phyloP scores from a whole-genome alignment of 2,329 filamentous ascomycete species.

The Monilinia vaccinii-corymbosi region DNA sequence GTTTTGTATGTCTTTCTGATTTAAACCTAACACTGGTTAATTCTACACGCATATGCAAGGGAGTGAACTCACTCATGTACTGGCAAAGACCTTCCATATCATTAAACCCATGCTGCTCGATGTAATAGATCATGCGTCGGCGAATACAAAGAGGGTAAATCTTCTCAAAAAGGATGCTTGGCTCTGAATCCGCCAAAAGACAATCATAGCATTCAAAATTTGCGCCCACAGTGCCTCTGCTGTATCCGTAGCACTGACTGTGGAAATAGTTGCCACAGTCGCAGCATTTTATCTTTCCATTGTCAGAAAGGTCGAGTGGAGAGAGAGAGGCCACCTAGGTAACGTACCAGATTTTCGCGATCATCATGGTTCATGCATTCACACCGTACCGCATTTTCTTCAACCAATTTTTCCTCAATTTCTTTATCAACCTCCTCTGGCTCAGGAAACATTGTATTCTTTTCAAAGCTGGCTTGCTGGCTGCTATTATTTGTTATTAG shows the following conservation, averaged over 20 bases:
- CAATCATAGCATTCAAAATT: slow-evolving; percentile 18
- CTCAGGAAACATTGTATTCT: neutral
- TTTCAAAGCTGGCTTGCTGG: neutral
- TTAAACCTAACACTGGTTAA: neutral
- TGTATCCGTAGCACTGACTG: slow-evolving; percentile 21
- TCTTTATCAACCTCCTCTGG: neutral
- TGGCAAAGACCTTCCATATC: slow-evolving; percentile 10
- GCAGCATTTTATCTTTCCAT: slow-evolving; percentile 16
- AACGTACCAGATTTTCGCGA: slow-evolving; percentile 2
- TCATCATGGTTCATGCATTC: neutral
- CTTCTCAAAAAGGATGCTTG: neutral
- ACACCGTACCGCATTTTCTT: neutral
- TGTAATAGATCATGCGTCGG: slow-evolving; percentile 15
- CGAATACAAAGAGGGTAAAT: slow-evolving; percentile 10
- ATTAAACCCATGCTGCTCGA: slow-evolving; percentile 7
- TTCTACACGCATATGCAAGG: neutral
- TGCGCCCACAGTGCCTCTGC: neutral
- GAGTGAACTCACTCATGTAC: neutral
- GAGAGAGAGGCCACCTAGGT: no score
- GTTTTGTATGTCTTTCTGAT: neutral
- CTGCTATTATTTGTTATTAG: neutral
- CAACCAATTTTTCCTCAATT: neutral
- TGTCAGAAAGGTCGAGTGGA: neutral
- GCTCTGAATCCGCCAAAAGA: slow-evolving; percentile 7
- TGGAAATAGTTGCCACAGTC: slow-evolving; percentile 17